A percentile compares a stretch with the other conserved stretches of the same genome.
Evolutionary conservation across 1,284 basidiomycete genomes (phyloP).

Genomic region (Taiwanofungus camphoratus): DNA sequence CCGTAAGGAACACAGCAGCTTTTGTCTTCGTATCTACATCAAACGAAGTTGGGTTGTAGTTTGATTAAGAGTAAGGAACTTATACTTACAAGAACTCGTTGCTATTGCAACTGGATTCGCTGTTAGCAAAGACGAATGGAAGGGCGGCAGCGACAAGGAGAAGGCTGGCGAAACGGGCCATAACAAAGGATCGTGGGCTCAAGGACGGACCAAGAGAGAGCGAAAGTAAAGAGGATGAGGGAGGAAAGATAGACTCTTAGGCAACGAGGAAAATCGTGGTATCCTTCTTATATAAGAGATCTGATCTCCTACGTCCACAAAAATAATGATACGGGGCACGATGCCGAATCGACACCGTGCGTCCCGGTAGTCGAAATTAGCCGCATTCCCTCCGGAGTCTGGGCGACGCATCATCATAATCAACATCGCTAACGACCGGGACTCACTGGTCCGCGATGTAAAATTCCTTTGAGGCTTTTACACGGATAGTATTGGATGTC

Average conservation of each 20-base stretch:
- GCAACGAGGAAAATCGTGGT: constrained; percentile 20
- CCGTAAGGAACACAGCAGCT: constrained; percentile 46
- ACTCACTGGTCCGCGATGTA: no score
- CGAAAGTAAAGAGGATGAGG: constrained; percentile 8
- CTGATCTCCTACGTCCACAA: no score
- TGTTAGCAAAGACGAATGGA: constrained; percentile 23
- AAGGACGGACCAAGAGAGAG: constrained; percentile 21
- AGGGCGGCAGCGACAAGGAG: constrained; percentile 23
- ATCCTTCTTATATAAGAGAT: constrained; percentile 16
- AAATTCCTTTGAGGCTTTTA: no score
- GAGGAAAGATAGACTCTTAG: constrained; percentile 12
- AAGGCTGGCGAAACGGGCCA: constrained; percentile 26
- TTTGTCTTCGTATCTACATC: constrained; percentile 37
- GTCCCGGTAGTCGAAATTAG: no score
- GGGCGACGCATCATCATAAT: no score
- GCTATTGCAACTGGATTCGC: constrained; percentile 9
- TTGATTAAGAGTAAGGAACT: neutral
- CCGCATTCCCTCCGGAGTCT: no score
- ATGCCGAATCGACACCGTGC: no score
- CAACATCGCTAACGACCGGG: no score
- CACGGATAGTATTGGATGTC: no score
- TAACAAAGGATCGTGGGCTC: constrained; percentile 24
- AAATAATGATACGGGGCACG: no score
- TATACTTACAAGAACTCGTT: constrained; percentile 24
- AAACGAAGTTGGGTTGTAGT: neutral